Percentiles rank a stretch among this genome's conserved stretches.
Conservation (phyloP, 306 rosid species). For the Malus fusca region DNA sequence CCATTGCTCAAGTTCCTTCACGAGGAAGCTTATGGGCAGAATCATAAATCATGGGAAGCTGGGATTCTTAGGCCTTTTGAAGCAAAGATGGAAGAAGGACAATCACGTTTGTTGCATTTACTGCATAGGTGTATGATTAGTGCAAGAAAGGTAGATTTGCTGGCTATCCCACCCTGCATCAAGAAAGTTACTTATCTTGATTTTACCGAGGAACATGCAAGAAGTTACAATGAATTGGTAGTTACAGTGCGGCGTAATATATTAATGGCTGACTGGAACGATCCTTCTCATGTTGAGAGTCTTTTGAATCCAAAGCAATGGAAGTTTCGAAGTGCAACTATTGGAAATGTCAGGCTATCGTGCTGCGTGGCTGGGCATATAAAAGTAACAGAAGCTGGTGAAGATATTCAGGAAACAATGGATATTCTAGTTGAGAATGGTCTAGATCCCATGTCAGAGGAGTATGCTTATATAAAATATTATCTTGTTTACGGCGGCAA, state of each 20-base stretch:
- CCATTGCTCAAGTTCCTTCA: slow-evolving; percentile 91
- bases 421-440: slow-evolving; percentile 69
- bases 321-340: slow-evolving; percentile 72
- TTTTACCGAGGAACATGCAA: slow-evolving; percentile 81
- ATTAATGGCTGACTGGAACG: slow-evolving; percentile 98
- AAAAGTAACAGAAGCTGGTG: slow-evolving; percentile 89
- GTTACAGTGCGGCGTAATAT: slow-evolving; percentile 89
- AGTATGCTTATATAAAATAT: slow-evolving; percentile 59
- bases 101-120: slow-evolving; percentile 67
- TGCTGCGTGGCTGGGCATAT: slow-evolving; percentile 98
- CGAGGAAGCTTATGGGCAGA: slow-evolving; percentile 86
- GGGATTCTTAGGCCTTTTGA: slow-evolving; percentile 94
- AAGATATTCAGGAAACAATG: slow-evolving; percentile 98
- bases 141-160: slow-evolving; percentile 81
- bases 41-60: slow-evolving; percentile 90
- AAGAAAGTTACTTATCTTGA: slow-evolving; percentile 56
- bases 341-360: slow-evolving; percentile 78
- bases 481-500: slow-evolving; percentile 65
- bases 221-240: slow-evolving; percentile 84
- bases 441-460: slow-evolving; percentile 61
- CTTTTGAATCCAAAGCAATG: slow-evolving; percentile 86
- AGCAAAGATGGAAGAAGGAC: slow-evolving; percentile 95
- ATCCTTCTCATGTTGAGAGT: slow-evolving; percentile 93
- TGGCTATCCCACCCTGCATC: slow-evolving; percentile 80
- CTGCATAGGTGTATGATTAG: slow-evolving; percentile 82